phyloP scores from a whole-genome alignment of 2,329 filamentous ascomycete species.

The Fusarium napiforme region DNA sequence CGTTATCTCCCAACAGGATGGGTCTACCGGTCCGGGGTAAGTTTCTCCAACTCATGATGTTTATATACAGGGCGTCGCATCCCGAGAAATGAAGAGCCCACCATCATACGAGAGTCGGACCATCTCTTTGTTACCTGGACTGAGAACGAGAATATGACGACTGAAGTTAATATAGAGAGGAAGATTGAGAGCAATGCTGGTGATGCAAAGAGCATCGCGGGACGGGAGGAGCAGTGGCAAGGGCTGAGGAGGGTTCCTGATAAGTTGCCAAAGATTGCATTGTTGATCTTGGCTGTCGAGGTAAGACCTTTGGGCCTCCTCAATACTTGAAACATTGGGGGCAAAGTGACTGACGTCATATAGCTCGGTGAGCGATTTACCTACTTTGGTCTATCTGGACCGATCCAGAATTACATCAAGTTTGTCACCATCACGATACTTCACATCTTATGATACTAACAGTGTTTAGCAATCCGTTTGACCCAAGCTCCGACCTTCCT shows the following conservation, averaged over 20 bases:
- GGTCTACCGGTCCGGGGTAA: not conserved
- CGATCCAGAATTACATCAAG: constrained; percentile 12
- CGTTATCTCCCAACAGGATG: constrained; percentile 1
- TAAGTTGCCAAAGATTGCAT: not conserved
- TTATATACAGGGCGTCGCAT: not conserved
- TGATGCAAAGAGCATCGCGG: not conserved
- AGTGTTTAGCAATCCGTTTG: not conserved
- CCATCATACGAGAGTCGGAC: not conserved
- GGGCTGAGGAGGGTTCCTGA: constrained; percentile 2
- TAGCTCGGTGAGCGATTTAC: constrained; percentile 17
- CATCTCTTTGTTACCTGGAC: rapidly evolving
- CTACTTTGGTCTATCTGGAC: constrained; percentile 10
- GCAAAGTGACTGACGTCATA: not conserved
- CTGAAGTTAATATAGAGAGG: not conserved
- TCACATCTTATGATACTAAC: not conserved
- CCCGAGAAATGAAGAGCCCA: not conserved
- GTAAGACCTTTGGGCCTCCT: not conserved
- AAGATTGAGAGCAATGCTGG: not conserved
- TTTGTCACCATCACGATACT: not conserved
- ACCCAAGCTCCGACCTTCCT: not conserved
- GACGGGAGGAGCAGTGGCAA: not conserved
- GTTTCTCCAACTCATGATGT: not conserved
- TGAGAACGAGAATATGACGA: not conserved
- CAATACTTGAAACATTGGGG: no score
- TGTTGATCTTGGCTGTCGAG: constrained; percentile 2